phyloP scores from a whole-genome alignment of 164 flowering plant species.

The Cinnamomum chago region DNA sequence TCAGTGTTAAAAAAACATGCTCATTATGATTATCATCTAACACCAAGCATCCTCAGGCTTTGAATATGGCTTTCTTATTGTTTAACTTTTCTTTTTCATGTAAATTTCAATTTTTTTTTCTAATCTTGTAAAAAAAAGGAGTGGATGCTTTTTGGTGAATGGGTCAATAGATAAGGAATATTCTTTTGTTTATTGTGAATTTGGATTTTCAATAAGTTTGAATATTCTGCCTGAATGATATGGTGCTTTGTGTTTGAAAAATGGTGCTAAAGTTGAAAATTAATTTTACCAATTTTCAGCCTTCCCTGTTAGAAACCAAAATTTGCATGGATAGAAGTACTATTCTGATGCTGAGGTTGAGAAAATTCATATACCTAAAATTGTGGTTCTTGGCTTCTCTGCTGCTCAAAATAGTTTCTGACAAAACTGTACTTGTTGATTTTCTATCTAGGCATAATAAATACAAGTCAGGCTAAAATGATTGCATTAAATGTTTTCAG shows the following conservation, averaged over 20 bases:
- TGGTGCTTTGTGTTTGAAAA: not conserved
- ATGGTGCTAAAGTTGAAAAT: too few relatives aligned
- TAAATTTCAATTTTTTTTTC: not conserved
- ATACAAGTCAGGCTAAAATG: not conserved
- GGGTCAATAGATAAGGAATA: not conserved
- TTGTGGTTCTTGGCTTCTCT: not conserved
- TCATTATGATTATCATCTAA: too few relatives aligned
- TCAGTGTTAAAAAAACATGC: too few relatives aligned
- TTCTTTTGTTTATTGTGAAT: not conserved
- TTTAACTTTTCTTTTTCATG: too few relatives aligned
- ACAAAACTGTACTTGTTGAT: too few relatives aligned
- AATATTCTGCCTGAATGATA: not conserved
- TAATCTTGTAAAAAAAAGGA: too few relatives aligned
- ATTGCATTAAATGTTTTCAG: not conserved
- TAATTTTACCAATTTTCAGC: too few relatives aligned
- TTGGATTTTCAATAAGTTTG: not conserved
- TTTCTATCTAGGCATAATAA: too few relatives aligned
- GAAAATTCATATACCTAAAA: not conserved
- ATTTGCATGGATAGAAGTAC: too few relatives aligned
- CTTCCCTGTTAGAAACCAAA: too few relatives aligned
- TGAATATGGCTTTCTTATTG: not conserved
- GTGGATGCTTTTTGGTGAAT: not conserved
- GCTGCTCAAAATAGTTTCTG: not conserved
- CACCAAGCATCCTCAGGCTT: too few relatives aligned
- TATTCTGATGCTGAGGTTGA: too few relatives aligned